Base-by-base conservation (phyloP, 1,139 yeast genomes). In the Magnusiomyces paraingens region DNA sequence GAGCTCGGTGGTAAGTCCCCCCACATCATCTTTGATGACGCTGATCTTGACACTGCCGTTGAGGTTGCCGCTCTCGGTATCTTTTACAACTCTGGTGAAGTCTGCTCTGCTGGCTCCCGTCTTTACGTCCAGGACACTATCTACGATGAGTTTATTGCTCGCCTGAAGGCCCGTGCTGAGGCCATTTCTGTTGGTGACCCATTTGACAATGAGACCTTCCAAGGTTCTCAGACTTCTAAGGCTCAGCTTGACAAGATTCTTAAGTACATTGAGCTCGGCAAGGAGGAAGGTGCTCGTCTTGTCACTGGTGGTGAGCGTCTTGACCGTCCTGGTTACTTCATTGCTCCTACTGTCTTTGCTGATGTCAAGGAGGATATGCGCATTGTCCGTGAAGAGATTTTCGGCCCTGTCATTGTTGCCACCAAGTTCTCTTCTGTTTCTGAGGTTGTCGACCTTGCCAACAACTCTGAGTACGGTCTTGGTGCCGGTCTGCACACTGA, bases 1-100 rank as follows among this genome's bases (percentile, higher is more conserved):
- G 95, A 86, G 74, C 82, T 86, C 64, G 95, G 95, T 65, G 95
- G 95, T 65, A 86, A 86, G 75, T 85, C 93, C 52, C 91, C 95
- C 64, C 83, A 84, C 72, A 81, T 86, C 62, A 82, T 86, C 50
- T 86, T 86, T 66, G 77, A 81, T 62, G 94, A 86, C 68, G 87
- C 87, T 57, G 81, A 86, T 64, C 62, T 86, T 55, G 80, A 80
- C 55, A 72, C 73, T 64, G 83, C 94, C 57, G 81, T 85, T 58
- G 75, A 77, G 62, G 77, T 81, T 74, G 77, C 82, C 60, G 72
- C 79, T 58, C 64, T 74, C 44, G 88, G 87, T 67, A 83, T 84
- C 65, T 82, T 80, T 80, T 85, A 78, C 79, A 87, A 87, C 76
- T 81, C 87, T 62, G 95, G 95, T 70, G 95, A 87, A 73, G 91